These are phyloP conservation scores for Mycena kentingensis DNA, from an alignment of 768 basidiomycete genomes.

Conservation along the genomic window DNA sequence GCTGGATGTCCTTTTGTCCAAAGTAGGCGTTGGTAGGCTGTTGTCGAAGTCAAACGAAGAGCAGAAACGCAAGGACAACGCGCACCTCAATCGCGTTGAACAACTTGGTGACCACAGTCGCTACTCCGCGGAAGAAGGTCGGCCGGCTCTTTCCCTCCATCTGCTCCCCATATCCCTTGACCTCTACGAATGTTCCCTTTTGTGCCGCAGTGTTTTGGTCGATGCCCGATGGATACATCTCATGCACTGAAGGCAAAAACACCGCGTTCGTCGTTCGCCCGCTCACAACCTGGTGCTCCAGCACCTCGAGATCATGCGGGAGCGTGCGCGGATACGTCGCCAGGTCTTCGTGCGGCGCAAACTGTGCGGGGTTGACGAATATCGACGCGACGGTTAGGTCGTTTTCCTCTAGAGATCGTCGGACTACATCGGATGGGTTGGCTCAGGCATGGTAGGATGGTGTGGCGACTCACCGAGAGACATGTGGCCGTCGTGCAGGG, in stretches of 20 bases:
- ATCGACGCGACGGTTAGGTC: constrained; percentile 91
- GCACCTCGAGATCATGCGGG: constrained; percentile 65
- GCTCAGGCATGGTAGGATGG: constrained; percentile 4
- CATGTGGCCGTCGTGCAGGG: constrained; percentile 91
- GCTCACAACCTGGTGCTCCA: constrained; percentile 47
- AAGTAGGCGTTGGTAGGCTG: constrained; percentile 94
- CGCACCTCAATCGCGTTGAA: constrained; percentile 89
- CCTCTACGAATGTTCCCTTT: constrained; percentile 87
- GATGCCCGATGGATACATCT: constrained; percentile 95
- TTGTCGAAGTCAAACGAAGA: constrained; percentile 4
- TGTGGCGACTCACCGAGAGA: constrained; percentile 67
- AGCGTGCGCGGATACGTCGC: constrained; percentile 89
- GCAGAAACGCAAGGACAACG: constrained; percentile 1
- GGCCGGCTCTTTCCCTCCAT: constrained; percentile 92
- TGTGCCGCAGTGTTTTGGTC: constrained; percentile 72
- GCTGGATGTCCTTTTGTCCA: constrained; percentile 98
- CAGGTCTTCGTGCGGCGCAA: constrained; percentile 94
- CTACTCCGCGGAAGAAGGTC: constrained; percentile 92
- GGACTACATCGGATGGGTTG: constrained; percentile 51
- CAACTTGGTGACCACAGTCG: constrained; percentile 92
- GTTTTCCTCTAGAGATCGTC: constrained; percentile 72
- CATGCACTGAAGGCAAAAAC: constrained; percentile 75
- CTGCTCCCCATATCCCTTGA: constrained; percentile 86
- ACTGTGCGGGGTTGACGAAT: constrained; percentile 98
- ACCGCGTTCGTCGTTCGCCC: constrained; percentile 66